Evolutionary conservation across 2,329 filamentous ascomycete species (phyloP).

Genomic region (Huntiella savannae): DNA sequence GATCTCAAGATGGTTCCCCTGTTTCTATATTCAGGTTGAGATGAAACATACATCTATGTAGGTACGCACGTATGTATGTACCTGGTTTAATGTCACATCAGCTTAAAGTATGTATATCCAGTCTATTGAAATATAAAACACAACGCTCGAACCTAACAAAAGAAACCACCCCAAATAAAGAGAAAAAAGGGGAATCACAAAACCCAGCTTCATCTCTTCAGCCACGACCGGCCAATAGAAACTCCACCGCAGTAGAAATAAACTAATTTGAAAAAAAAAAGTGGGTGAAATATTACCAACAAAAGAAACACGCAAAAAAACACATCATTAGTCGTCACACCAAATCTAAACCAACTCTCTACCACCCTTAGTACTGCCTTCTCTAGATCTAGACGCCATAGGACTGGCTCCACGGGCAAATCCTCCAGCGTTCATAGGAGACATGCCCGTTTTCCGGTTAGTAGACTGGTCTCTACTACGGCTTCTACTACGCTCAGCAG

Average conservation of each 20-base stretch:
- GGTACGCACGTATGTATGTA: too few species aligned
- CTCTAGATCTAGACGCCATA: neutral
- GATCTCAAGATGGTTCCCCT: too few species aligned
- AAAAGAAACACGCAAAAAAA: constrained; percentile 4
- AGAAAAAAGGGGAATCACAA: constrained; percentile 6
- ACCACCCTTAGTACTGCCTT: too few species aligned
- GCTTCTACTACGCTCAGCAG: neutral
- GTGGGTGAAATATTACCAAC: neutral
- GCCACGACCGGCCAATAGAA: neutral
- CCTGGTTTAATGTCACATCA: constrained; percentile 22
- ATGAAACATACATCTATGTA: too few species aligned
- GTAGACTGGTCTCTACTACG: neutral
- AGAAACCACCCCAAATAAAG: neutral
- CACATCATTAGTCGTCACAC: neutral
- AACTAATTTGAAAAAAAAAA: neutral
- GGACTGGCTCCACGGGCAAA: neutral
- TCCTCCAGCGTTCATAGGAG: neutral
- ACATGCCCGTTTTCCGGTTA: neutral
- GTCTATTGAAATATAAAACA: neutral
- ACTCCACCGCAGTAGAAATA: neutral
- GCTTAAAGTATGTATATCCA: neutral
- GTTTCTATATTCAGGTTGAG: too few species aligned
- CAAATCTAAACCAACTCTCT: neutral
- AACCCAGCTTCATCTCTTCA: neutral
- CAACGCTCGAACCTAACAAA: neutral